These are phyloP conservation scores for Chytriomyces confervae DNA, from an alignment of 192 early-diverging fungal genomes.

Conservation along the genomic window DNA sequence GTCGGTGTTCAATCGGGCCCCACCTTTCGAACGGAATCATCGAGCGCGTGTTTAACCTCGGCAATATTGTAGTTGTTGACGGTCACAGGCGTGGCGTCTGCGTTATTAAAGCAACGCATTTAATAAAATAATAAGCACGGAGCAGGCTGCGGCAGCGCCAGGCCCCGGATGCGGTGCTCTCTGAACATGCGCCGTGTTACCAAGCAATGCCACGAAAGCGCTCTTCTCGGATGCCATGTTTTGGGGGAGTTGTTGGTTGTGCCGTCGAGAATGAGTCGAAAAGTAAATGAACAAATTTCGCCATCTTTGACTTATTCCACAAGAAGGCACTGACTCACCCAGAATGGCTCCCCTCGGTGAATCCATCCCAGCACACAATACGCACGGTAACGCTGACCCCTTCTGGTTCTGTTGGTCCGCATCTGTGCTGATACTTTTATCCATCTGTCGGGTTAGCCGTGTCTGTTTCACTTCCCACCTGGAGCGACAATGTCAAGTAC, in stretches of 20 bases:
- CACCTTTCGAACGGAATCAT: slow-evolving; percentile 49
- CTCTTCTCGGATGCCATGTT: no score
- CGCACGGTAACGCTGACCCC: slow-evolving; percentile 28
- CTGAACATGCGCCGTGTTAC: no score
- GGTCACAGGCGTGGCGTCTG: slow-evolving; percentile 40
- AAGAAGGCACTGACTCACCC: no score
- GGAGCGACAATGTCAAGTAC: slow-evolving; percentile 90
- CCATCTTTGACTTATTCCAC: no score
- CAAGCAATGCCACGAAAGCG: no score
- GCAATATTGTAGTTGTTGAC: slow-evolving; percentile 46
- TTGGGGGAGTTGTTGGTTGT: no score
- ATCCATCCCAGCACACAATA: slow-evolving; percentile 63
- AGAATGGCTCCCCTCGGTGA: slow-evolving; percentile 56
- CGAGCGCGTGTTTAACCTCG: slow-evolving; percentile 54
- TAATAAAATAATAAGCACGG: no score
- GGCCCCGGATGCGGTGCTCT: no score
- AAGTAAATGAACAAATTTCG: no score
- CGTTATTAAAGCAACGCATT: background rate
- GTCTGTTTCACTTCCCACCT: slow-evolving; percentile 89
- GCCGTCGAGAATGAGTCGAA: no score
- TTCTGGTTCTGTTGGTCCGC: slow-evolving; percentile 53
- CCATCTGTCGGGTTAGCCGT: slow-evolving; percentile 63
- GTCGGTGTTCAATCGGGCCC: background rate
- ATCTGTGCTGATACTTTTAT: no score
- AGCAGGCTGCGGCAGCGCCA: no score